Conservation (phyloP, 345 rosid genomes). For the Populus euphratica region DNA sequence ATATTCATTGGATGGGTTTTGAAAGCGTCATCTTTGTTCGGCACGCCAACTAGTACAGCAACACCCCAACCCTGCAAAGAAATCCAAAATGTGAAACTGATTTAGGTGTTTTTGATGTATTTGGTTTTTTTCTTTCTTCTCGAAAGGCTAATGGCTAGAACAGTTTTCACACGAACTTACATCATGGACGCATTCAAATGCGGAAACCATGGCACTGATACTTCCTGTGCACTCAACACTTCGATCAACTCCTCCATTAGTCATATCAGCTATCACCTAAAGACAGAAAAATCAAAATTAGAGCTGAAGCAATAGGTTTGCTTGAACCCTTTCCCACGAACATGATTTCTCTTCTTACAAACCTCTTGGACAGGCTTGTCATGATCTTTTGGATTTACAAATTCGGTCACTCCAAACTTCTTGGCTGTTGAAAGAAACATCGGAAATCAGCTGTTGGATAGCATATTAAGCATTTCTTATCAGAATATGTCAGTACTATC, state of each 20-base stretch:
- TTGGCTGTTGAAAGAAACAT: conserved; percentile 5
- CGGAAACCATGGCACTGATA: conserved; percentile 41
- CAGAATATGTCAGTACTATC: not conserved
- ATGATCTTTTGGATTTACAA: conserved; percentile 19
- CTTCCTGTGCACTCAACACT: conserved; percentile 48
- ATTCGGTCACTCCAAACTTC: conserved; percentile 21
- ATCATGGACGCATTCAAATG: conserved; percentile 47
- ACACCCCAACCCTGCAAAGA: conserved; percentile 73
- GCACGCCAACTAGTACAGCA: conserved; percentile 66
- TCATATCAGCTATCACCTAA: conserved; percentile 48
- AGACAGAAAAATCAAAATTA: not conserved
- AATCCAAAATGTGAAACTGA: not conserved
- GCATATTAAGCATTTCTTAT: too few species aligned
- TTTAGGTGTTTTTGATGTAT: not conserved
- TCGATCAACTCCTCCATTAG: conserved; percentile 44
- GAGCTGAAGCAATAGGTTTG: not conserved
- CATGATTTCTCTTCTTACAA: not conserved
- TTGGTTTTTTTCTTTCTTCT: not conserved
- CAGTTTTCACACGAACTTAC: conserved; percentile 4
- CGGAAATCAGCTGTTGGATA: not conserved
- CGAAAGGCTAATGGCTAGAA: not conserved
- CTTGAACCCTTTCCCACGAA: not conserved
- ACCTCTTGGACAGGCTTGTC: conserved; percentile 24
- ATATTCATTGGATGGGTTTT: conserved; percentile 58
- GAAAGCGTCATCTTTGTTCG: conserved; percentile 57